Evolutionary conservation across 805 yeast genomes (phyloP).

Genomic region (Candida schatavii): DNA sequence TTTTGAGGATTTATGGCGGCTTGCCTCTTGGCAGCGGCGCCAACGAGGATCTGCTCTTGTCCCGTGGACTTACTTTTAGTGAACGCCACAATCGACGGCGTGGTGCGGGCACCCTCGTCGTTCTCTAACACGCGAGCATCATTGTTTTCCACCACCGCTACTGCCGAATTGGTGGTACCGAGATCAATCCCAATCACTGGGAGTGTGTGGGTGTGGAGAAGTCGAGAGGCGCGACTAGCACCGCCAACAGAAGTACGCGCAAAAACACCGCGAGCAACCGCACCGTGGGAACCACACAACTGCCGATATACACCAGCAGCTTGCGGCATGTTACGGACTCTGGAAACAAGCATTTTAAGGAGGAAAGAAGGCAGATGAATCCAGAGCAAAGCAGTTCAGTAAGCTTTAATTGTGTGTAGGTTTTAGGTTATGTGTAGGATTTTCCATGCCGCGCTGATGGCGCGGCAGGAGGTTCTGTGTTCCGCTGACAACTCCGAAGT

Average conservation of each 20-base stretch:
- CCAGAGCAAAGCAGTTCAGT: no score
- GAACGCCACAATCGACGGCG: slow-evolving; percentile 77
- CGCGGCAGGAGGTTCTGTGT: no score
- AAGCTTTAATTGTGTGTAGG: no score
- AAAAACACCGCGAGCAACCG: neutral
- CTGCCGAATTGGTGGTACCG: slow-evolving; percentile 87
- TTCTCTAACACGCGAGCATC: slow-evolving; percentile 68
- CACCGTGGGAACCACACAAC: no score
- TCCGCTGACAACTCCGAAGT: no score
- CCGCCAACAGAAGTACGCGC: neutral
- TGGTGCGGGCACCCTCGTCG: slow-evolving; percentile 75
- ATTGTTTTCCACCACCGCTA: slow-evolving; percentile 67
- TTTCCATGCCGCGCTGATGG: no score
- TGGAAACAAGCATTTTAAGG: no score
- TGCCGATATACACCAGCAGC: no score
- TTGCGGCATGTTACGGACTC: no score
- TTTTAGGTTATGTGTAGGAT: no score
- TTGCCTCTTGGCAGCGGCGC: slow-evolving; percentile 74
- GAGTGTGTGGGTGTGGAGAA: neutral
- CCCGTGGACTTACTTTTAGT: slow-evolving; percentile 24
- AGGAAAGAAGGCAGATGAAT: no score
- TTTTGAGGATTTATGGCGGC: slow-evolving; percentile 72
- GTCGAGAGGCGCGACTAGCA: neutral
- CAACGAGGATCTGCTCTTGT: slow-evolving; percentile 50
- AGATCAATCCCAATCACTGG: slow-evolving; percentile 74